These are phyloP conservation scores for Apiotrichum mycotoxinovorans DNA, from an alignment of 1,284 basidiomycete genomes.

Conservation along the genomic window DNA sequence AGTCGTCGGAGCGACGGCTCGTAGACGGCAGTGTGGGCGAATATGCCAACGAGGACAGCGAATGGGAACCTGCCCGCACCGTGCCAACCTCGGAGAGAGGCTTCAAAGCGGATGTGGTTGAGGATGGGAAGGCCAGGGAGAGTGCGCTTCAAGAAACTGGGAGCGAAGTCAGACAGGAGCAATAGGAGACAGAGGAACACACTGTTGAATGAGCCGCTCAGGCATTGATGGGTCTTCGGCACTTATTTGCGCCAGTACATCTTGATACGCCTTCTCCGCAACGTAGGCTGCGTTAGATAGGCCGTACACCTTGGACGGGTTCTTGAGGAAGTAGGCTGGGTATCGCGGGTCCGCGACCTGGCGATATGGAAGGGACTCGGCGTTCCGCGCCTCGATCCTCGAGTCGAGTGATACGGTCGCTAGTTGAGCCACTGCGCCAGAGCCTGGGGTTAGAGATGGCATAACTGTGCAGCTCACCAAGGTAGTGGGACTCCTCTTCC, in stretches of 20 bases:
- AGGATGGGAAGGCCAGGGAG: conserved; percentile 27
- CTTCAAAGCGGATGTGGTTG: conserved; percentile 25
- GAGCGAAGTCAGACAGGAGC: neutral
- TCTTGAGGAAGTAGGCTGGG: conserved; percentile 25
- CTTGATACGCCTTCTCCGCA: conserved; percentile 18
- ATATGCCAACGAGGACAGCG: conserved; percentile 23
- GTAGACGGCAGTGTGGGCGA: conserved; percentile 23
- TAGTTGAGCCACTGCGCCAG: conserved; percentile 17
- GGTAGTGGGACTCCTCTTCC: conserved; percentile 25
- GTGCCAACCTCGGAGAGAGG: conserved; percentile 16
- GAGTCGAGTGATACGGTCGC: conserved; percentile 15
- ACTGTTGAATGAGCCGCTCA: conserved; percentile 20
- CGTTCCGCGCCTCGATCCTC: conserved; percentile 9
- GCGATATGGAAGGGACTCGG: conserved; percentile 13
- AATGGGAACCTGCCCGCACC: conserved; percentile 20
- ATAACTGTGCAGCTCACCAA: conserved; percentile 10
- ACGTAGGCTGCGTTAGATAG: conserved; percentile 15
- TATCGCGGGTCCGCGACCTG: conserved; percentile 21
- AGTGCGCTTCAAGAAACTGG: conserved; percentile 21
- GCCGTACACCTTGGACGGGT: conserved; percentile 21
- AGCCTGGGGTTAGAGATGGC: conserved; percentile 8
- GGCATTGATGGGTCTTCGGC: conserved; percentile 11
- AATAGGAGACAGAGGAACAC: neutral
- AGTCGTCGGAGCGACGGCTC: conserved; percentile 10
- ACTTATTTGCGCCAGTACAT: conserved; percentile 8